phyloP scores from a whole-genome alignment of 2,329 filamentous ascomycete genomes.

The Aspergillus tamarii region DNA sequence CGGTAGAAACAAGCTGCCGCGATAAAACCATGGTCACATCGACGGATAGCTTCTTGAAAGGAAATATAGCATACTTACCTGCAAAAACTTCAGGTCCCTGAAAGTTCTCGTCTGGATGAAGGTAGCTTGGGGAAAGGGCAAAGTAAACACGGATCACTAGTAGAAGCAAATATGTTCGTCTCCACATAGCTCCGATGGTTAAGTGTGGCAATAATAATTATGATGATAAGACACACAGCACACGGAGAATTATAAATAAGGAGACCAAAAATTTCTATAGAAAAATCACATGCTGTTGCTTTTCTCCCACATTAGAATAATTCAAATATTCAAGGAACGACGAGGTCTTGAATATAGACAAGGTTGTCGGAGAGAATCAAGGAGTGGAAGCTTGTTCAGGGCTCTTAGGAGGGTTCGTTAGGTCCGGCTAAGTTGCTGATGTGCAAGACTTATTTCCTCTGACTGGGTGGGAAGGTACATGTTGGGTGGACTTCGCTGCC shows the following conservation, averaged over 20 bases:
- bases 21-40: constrained; percentile 8
- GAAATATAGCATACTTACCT: constrained; percentile 61
- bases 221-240: background rate
- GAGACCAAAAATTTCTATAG: background rate
- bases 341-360: background rate
- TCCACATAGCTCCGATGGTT: constrained; percentile 69
- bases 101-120: constrained; percentile 98
- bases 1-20: background rate
- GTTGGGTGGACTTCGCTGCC: constrained; percentile 29
- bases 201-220: background rate
- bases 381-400: constrained; percentile 5
- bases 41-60: constrained; percentile 1
- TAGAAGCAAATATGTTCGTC: constrained; percentile 82
- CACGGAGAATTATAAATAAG: background rate
- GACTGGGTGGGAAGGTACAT: constrained; percentile 18
- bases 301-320: background rate
- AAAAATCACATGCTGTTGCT: constrained; percentile 5
- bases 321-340: background rate
- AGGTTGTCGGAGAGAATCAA: background rate
- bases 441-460: background rate
- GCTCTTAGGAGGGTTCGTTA: background rate
- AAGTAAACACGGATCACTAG: constrained; percentile 90
- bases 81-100: constrained; percentile 97
- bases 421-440: background rate
- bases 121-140: constrained; percentile 89